Conservation (phyloP, 805 yeast genomes). For the Hanseniaspora osmophila region DNA sequence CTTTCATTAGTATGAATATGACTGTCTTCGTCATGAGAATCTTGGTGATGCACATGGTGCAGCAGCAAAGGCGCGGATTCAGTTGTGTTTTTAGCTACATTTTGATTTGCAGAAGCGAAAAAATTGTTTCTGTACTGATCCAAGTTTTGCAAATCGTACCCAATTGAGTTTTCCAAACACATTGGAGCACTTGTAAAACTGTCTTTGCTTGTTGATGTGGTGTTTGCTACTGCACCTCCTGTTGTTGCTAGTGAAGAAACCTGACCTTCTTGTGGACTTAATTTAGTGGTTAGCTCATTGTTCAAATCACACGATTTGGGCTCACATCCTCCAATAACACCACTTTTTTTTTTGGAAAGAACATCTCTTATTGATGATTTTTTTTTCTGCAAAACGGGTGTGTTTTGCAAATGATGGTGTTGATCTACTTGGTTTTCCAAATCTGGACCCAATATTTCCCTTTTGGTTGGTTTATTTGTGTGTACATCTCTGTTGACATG, state of each 20-base stretch:
- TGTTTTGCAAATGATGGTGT: background rate
- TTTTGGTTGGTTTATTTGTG: background rate
- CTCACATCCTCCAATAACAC: background rate
- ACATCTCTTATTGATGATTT: background rate
- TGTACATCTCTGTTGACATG: background rate
- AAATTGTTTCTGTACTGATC: conserved; percentile 21
- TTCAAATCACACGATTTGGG: background rate
- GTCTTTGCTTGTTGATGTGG: background rate
- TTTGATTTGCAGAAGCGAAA: conserved; percentile 2
- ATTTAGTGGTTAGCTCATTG: background rate
- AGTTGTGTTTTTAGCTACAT: no score
- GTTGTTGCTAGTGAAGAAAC: no score
- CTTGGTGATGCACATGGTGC: no score
- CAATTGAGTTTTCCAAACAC: conserved; percentile 23
- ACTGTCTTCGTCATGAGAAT: no score
- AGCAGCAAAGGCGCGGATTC: conserved; percentile 4
- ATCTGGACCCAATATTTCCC: background rate
- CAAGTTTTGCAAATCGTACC: conserved; percentile 23
- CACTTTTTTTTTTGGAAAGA: background rate
- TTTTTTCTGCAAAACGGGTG: background rate
- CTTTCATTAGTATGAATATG: no score
- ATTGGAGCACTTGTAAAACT: background rate
- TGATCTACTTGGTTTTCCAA: background rate
- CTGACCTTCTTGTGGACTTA: no score
- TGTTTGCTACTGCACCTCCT: background rate